phyloP scores from a whole-genome alignment of 2,329 filamentous ascomycete genomes.

The Trichoderma aggressivum region DNA sequence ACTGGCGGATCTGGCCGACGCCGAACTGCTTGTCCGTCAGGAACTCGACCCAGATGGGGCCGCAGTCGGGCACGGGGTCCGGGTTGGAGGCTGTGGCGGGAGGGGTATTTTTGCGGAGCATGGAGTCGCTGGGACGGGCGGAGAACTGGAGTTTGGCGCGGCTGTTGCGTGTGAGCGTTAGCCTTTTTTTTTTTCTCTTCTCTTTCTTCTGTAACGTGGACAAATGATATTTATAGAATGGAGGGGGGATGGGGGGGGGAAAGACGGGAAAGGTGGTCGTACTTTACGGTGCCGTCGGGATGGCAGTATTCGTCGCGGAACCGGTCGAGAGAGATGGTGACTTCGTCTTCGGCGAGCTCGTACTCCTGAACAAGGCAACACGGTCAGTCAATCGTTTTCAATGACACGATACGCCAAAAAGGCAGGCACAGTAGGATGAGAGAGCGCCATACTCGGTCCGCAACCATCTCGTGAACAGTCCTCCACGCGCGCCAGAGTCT shows the following conservation, averaged over 20 bases:
- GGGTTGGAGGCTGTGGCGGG: slow-evolving; percentile 66
- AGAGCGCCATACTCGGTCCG: slow-evolving; percentile 67
- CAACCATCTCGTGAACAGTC: slow-evolving; percentile 93
- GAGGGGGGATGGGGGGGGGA: not conserved
- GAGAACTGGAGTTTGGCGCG: slow-evolving; percentile 84
- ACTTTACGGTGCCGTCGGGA: slow-evolving; percentile 73
- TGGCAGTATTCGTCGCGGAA: slow-evolving; percentile 73
- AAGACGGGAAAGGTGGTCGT: slow-evolving; percentile 28
- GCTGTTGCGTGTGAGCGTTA: slow-evolving; percentile 44
- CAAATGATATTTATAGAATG: not conserved
- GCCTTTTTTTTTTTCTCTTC: not conserved
- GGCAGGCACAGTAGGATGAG: no score
- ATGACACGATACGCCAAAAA: not conserved
- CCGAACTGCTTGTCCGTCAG: slow-evolving; percentile 75
- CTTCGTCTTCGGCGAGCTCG: slow-evolving; percentile 83
- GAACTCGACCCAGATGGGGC: slow-evolving; percentile 93
- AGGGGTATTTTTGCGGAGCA: slow-evolving; percentile 80
- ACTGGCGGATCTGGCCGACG: slow-evolving; percentile 86
- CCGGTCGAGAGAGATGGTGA: slow-evolving; percentile 78
- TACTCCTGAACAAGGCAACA: slow-evolving; percentile 66
- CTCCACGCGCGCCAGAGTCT: slow-evolving; percentile 91
- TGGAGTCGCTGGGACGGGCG: slow-evolving; percentile 75
- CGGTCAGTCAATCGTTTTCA: not conserved
- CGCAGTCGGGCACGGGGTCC: slow-evolving; percentile 69
- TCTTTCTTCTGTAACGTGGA: not conserved